Percentiles rank a stretch among this genome's conserved stretches.
phyloP scores from a whole-genome alignment of 768 basidiomycete species.

The Suillus cothurnatus region DNA sequence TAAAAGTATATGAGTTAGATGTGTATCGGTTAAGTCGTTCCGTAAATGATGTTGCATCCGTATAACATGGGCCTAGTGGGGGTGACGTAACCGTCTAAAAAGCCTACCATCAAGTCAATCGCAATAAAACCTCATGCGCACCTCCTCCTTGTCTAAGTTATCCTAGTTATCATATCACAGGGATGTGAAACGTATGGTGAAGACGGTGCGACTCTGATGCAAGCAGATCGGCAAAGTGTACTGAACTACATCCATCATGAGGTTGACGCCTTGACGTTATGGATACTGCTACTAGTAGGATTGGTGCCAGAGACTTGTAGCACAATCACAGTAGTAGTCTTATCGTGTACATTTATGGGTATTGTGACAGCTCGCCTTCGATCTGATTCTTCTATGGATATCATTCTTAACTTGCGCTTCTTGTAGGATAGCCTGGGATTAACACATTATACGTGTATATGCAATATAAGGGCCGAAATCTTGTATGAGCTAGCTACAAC shows the following conservation, averaged over 20 bases:
- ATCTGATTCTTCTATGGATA: not conserved
- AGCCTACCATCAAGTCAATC: not conserved
- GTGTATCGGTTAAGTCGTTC: not conserved
- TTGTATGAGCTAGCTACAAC: not conserved
- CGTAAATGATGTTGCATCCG: not conserved
- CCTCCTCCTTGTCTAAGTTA: not conserved
- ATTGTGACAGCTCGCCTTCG: not conserved
- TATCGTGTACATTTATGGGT: too few relatives aligned
- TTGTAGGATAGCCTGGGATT: not conserved
- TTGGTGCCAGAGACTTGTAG: not conserved
- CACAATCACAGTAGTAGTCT: not conserved
- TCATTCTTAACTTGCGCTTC: not conserved
- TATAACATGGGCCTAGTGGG: not conserved
- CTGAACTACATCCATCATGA: not conserved
- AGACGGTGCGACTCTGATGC: not conserved
- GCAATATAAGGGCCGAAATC: not conserved
- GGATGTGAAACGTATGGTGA: not conserved
- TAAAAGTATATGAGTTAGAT: not conserved
- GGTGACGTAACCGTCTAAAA: not conserved
- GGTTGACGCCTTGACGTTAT: not conserved
- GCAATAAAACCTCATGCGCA: not conserved
- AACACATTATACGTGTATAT: not conserved
- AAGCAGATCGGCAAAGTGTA: not conserved
- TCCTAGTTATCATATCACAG: not conserved
- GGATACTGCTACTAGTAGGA: not conserved